Base-by-base conservation (phyloP, 1,284 basidiomycete species). In the Trichosporon ovoides region DNA sequence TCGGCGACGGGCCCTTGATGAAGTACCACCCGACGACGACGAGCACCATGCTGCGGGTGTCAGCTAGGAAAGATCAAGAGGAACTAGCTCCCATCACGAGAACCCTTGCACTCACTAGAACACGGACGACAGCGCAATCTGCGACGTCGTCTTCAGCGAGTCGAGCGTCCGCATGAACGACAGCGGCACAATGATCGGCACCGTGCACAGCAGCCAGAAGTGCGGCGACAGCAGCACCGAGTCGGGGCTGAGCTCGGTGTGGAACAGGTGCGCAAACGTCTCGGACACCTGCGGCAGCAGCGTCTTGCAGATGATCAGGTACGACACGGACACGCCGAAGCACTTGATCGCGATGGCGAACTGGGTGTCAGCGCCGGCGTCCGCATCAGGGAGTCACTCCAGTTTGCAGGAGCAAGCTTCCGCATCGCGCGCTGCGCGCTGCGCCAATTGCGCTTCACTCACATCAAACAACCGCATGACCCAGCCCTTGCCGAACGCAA, bases 281-380 rank as follows among this genome's bases (percentile, higher is more conserved):
- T 82, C 80, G 34, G 93, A 85, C n/a, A 98, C 95, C 71, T 87
- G 93, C 1, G 96, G 95, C 83, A 97, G 89, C 53, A 98, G 83
- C 7, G 77, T 78, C 75, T 96, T 96, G 78, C 95, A 87, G 66
- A 97, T 94, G 69, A 97, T 94, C 54, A 94, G 82, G 73, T 94
- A 95, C 81, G 91, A 95, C 66, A 96, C 88, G 36, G 90, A 93
- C 9, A 98, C 96, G 33, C 96, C 96, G 73, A 95, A 95, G 75
- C 92, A 97, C 75, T 97, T 97, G 74, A 89, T 87, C 2, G 93
- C 94, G 68, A 99, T 97, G 7, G 95, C 94, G 3, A 87, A 83
- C 76, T 98, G 91, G n/a, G n/a, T n/a, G n/a, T n/a, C n/a, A n/a
- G n/a, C n/a, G n/a, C n/a, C n/a, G n/a, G n/a, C n/a, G n/a, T n/a